Evolutionary conservation across 495 filamentous ascomycete genomes (phyloP).

Genomic region (Melanomma pulvis-pyrius): DNA sequence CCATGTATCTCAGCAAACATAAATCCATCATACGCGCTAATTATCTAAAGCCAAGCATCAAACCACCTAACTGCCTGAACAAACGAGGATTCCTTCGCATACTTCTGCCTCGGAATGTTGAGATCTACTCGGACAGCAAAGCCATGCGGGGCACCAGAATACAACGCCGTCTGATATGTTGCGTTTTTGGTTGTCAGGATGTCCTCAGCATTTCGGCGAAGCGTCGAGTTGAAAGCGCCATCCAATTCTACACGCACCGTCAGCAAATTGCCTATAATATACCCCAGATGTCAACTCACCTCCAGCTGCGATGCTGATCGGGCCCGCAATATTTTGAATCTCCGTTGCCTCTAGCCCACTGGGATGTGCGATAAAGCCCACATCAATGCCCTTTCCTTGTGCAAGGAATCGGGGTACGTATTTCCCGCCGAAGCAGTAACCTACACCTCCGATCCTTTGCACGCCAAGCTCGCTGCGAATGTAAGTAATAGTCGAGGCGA

Average conservation of each 20-base stretch:
- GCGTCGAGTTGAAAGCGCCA: slow-evolving; percentile 14
- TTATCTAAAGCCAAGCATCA: slow-evolving; percentile 23
- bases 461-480: slow-evolving; percentile 14
- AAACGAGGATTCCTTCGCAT: slow-evolving; percentile 24
- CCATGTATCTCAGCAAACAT: too few relatives aligned
- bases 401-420: slow-evolving; percentile 26
- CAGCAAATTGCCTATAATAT: not conserved
- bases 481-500: slow-evolving; percentile 15
- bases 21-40: too few relatives aligned
- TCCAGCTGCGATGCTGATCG: slow-evolving; percentile 31
- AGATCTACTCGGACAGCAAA: slow-evolving; percentile 25
- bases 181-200: slow-evolving; percentile 12
- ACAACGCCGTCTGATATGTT: slow-evolving; percentile 26
- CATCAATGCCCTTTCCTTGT: slow-evolving; percentile 20
- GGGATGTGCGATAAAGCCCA: slow-evolving; percentile 29
- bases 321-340: slow-evolving; percentile 20
- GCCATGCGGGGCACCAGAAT: slow-evolving; percentile 25
- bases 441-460: slow-evolving; percentile 12
- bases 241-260: slow-evolving; percentile 12
- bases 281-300: slow-evolving; percentile 6
- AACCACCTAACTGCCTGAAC: slow-evolving; percentile 26
- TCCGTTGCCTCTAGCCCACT: slow-evolving; percentile 9
- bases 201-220: slow-evolving; percentile 24
- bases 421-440: slow-evolving; percentile 30
- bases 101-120: slow-evolving; percentile 16